These are phyloP conservation scores for Exsudoporus frostii DNA, from an alignment of 768 basidiomycete species.

Conservation along the genomic window DNA sequence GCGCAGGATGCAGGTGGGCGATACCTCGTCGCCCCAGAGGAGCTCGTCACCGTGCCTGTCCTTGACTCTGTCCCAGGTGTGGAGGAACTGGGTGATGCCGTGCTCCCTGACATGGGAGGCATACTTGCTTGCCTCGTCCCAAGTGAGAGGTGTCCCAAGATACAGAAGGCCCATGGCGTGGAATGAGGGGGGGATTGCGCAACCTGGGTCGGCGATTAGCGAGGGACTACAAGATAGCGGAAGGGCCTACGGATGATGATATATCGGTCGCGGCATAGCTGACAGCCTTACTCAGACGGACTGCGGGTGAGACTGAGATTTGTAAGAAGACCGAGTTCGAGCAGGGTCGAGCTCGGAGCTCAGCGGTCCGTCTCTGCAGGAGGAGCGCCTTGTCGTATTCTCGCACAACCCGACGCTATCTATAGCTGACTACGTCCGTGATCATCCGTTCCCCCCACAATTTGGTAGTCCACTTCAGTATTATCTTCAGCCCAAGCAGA, in stretches of 20 bases:
- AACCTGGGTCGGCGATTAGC: not conserved
- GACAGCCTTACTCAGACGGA: conserved; percentile 21
- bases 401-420: too few relatives aligned
- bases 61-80: conserved; percentile 92
- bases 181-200: conserved; percentile 11
- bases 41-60: conserved; percentile 87
- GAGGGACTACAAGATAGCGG: too few relatives aligned
- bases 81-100: conserved; percentile 92
- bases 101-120: conserved; percentile 89
- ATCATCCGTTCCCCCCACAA: conserved; percentile 60
- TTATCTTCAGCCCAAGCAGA: conserved; percentile 81
- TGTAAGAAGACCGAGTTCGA: too few relatives aligned
- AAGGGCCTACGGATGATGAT: too few relatives aligned
- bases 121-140: conserved; percentile 85
- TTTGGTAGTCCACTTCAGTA: conserved; percentile 85
- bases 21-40: conserved; percentile 98
- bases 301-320: too few relatives aligned
- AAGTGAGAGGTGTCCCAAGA: conserved; percentile 88
- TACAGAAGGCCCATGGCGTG: conserved; percentile 83
- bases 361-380: not conserved
- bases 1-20: conserved; percentile 11
- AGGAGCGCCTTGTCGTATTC: too few relatives aligned
- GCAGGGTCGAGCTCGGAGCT: too few relatives aligned
- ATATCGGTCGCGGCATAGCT: too few relatives aligned
- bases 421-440: too few relatives aligned